Evolutionary conservation across 2,329 filamentous ascomycete species (phyloP).

Genomic region (Fusarium hostae): DNA sequence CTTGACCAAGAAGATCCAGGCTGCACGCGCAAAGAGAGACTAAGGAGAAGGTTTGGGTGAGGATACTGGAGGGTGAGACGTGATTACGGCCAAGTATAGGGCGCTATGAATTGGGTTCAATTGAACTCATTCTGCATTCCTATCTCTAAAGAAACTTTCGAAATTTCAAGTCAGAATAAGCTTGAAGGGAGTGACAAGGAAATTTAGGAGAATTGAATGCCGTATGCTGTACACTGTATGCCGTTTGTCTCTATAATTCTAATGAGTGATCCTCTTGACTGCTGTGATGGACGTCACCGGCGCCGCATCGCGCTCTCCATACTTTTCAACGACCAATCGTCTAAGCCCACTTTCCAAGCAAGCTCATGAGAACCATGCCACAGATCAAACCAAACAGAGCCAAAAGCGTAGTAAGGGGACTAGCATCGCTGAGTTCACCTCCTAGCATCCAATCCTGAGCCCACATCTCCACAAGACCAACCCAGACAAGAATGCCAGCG

Average conservation of each 20-base stretch:
- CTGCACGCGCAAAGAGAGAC: slow-evolving; percentile 40
- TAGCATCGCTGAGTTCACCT: slow-evolving; percentile 64
- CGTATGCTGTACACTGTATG: background rate
- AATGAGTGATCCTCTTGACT: background rate
- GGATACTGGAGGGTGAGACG: background rate
- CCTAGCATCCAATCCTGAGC: slow-evolving; percentile 76
- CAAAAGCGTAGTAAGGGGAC: slow-evolving; percentile 57
- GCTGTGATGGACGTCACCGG: background rate
- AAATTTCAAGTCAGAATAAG: background rate
- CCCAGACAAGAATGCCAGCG: slow-evolving; percentile 81
- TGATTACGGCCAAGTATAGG: background rate
- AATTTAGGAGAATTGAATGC: background rate
- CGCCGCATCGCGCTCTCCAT: background rate
- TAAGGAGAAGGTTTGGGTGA: background rate
- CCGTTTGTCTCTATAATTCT: background rate
- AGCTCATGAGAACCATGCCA: slow-evolving; percentile 76
- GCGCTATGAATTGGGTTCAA: background rate
- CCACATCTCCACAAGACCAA: slow-evolving; percentile 83
- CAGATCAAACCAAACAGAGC: slow-evolving; percentile 65
- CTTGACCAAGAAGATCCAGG: slow-evolving; percentile 41
- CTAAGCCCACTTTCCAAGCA: slow-evolving; percentile 81
- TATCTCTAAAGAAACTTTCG: too few species aligned
- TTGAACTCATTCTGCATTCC: background rate
- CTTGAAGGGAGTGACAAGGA: background rate
- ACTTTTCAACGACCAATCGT: background rate